Conservation (phyloP, 371 early-diverging fungal genomes). For the Vairimorpha ceranae region DNA sequence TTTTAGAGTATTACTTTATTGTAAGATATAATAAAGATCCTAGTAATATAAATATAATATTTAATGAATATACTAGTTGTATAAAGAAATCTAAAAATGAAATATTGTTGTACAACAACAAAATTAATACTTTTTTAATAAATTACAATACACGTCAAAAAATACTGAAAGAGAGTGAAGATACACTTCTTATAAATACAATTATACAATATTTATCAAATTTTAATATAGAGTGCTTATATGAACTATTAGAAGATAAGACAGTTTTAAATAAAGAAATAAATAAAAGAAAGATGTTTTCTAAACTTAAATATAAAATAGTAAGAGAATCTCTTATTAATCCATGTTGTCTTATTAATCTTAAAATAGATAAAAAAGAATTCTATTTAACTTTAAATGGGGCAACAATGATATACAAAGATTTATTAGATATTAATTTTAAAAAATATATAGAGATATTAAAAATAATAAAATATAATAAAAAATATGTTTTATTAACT, state of each 20-base stretch:
- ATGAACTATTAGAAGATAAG: slow-evolving; percentile 1
- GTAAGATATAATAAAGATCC: neutral
- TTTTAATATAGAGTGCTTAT: neutral
- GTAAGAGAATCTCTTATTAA: neutral
- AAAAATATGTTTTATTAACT: neutral
- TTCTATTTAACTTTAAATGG: neutral
- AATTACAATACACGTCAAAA: neutral
- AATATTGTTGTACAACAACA: neutral
- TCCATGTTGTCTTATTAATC: neutral
- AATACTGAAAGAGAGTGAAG: neutral
- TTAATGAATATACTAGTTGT: neutral
- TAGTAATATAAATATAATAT: neutral
- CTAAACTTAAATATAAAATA: neutral
- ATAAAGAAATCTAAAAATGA: neutral
- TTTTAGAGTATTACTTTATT: neutral
- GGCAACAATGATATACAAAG: neutral
- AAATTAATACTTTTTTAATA: neutral
- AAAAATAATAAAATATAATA: neutral
- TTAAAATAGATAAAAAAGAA: neutral
- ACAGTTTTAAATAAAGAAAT: neutral
- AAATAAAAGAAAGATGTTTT: neutral
- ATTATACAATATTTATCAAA: neutral
- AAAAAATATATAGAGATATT: slow-evolving; percentile 8
- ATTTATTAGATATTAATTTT: neutral
- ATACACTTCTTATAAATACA: neutral